These are phyloP conservation scores for Nakazawaea pomicola DNA, from an alignment of 805 yeast species.

Conservation along the genomic window DNA sequence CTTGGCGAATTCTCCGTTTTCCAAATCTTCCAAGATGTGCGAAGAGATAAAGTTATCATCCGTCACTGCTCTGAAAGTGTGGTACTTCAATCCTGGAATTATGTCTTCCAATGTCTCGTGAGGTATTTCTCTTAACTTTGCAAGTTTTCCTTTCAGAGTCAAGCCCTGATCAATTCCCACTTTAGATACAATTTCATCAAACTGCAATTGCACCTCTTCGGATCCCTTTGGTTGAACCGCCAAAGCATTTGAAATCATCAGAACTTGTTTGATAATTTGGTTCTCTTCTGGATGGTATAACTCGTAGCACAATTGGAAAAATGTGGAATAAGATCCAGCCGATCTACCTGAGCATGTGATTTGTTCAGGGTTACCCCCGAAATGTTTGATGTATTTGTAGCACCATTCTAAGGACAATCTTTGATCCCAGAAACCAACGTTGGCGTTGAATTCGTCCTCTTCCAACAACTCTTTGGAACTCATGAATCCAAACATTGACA, in stretches of 20 bases:
- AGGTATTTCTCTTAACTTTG: conserved; percentile 14
- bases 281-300: conserved; percentile 33
- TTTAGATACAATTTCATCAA: conserved; percentile 28
- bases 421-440: conserved; percentile 46
- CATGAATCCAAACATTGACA: conserved; percentile 34
- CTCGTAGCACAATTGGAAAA: conserved; percentile 38
- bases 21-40: conserved; percentile 27
- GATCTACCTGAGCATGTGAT: conserved; percentile 42
- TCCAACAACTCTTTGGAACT: conserved; percentile 32
- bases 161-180: conserved; percentile 17
- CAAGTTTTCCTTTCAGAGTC: conserved; percentile 18
- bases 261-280: conserved; percentile 35
- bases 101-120: conserved; percentile 18
- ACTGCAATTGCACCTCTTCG: conserved; percentile 30
- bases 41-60: conserved; percentile 32
- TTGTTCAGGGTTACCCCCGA: conserved; percentile 42
- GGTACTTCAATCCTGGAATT: conserved; percentile 23
- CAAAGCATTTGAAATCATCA: conserved; percentile 32
- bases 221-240: conserved; percentile 35
- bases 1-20: conserved; percentile 25
- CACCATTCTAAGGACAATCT: conserved; percentile 43
- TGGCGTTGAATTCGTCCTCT: conserved; percentile 20
- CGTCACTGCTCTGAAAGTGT: conserved; percentile 37
- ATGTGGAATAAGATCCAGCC: conserved; percentile 42
- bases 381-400: conserved; percentile 32